These are phyloP conservation scores for Suhomyces sp. DNA, from an alignment of 805 yeast genomes.

Conservation along the genomic window DNA sequence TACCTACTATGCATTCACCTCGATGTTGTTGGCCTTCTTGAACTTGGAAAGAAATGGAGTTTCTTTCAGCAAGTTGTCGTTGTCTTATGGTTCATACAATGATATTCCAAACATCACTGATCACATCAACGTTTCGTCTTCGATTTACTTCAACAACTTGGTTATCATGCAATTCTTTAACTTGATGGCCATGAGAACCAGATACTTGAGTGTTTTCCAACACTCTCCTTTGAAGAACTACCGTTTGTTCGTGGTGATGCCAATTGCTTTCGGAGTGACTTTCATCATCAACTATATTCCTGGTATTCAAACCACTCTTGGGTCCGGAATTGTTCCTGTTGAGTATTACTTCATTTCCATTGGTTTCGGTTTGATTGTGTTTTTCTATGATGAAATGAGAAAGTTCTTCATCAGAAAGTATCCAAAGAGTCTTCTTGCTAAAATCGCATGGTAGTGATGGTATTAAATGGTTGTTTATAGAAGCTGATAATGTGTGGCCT, in stretches of 20 bases:
- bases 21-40: conserved; percentile 41
- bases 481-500: neutral
- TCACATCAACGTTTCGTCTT: conserved; percentile 34
- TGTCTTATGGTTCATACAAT: conserved; percentile 35
- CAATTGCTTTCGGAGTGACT: conserved; percentile 37
- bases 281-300: conserved; percentile 45
- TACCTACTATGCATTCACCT: conserved; percentile 38
- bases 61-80: conserved; percentile 31
- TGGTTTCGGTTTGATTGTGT: conserved; percentile 43
- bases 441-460: conserved; percentile 39
- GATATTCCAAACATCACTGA: conserved; percentile 21
- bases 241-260: conserved; percentile 32
- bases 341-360: conserved; percentile 47
- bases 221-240: conserved; percentile 37
- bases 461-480: neutral
- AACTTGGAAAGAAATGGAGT: conserved; percentile 37
- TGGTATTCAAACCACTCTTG: conserved; percentile 34
- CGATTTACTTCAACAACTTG: conserved; percentile 47
- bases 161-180: conserved; percentile 50
- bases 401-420: conserved; percentile 34
- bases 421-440: conserved; percentile 40
- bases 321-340: conserved; percentile 41
- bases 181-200: conserved; percentile 42
- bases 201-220: conserved; percentile 42
- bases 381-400: conserved; percentile 44